These are phyloP conservation scores for Jamesozyma piceae DNA, from an alignment of 805 yeast genomes.

Conservation along the genomic window DNA sequence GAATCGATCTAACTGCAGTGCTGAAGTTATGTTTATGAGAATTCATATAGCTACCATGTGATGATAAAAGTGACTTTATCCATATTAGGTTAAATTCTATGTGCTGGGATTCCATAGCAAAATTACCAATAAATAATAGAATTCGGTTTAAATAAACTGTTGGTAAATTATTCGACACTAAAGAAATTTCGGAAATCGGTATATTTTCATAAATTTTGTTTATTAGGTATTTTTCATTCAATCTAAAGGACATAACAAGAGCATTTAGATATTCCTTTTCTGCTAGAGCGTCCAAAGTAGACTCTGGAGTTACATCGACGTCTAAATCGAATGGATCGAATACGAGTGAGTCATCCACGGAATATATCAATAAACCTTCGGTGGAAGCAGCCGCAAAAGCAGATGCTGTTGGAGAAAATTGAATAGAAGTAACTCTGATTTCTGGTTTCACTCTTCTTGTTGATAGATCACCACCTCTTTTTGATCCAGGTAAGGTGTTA, in stretches of 20 bases:
- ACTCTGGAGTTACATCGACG: constrained; percentile 79
- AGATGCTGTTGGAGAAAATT: constrained; percentile 81
- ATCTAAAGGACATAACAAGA: constrained; percentile 84
- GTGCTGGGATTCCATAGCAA: constrained; percentile 65
- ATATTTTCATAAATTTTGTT: constrained; percentile 64
- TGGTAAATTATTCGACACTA: constrained; percentile 67
- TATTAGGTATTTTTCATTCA: constrained; percentile 71
- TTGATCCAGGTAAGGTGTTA: constrained; percentile 74
- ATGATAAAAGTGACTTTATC: constrained; percentile 58
- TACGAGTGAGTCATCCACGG: constrained; percentile 61
- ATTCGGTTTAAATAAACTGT: constrained; percentile 62
- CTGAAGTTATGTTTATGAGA: constrained; percentile 52
- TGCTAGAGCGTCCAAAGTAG: constrained; percentile 50
- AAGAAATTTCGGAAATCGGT: constrained; percentile 57
- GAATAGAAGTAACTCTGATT: constrained; percentile 67
- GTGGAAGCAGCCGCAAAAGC: constrained; percentile 94
- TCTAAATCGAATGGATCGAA: constrained; percentile 96
- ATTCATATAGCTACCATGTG: constrained; percentile 71
- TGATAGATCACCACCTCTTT: constrained; percentile 68
- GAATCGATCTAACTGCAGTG: constrained; percentile 58
- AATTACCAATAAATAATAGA: constrained; percentile 58
- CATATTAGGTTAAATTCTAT: constrained; percentile 76
- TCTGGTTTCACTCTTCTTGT: constrained; percentile 70
- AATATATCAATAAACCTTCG: constrained; percentile 78
- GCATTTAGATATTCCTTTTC: constrained; percentile 61